These are phyloP conservation scores for Solanum pimpinellifolium DNA, from an alignment of 257 asterid genomes.

Conservation along the genomic window DNA sequence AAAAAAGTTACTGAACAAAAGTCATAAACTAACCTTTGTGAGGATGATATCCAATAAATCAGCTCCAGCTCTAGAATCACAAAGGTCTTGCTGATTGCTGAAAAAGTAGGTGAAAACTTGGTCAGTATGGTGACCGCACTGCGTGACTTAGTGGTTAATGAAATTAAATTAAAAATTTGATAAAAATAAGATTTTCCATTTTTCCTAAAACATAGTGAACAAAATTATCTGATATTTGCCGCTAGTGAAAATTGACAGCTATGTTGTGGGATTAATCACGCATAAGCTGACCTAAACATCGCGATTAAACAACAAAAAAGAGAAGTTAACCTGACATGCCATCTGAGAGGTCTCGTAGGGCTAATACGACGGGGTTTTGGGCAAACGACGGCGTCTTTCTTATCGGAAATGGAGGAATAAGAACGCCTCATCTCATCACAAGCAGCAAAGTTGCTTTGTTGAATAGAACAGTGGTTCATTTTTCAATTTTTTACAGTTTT, in stretches of 20 bases:
- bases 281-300: not conserved
- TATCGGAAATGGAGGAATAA: constrained; percentile 22
- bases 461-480: constrained; percentile 57
- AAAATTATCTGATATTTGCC: not conserved
- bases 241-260: not conserved
- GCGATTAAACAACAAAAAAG: too few relatives aligned
- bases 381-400: constrained; percentile 62
- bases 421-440: constrained; percentile 51
- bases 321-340: constrained; percentile 52
- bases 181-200: too few relatives aligned
- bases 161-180: not conserved
- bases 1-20: not conserved
- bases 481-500: not conserved
- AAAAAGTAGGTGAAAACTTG: not conserved
- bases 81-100: constrained; percentile 74
- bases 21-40: constrained; percentile 30
- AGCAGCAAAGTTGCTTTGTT: constrained; percentile 35
- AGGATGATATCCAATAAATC: constrained; percentile 77
- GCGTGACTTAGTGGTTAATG: not conserved
- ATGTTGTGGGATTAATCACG: not conserved
- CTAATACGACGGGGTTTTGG: constrained; percentile 85
- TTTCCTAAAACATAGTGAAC: not conserved
- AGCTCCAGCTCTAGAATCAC: constrained; percentile 74
- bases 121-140: not conserved
- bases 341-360: constrained; percentile 42